phyloP scores from a whole-genome alignment of 805 yeast genomes.

The Hyphopichia homilentoma region DNA sequence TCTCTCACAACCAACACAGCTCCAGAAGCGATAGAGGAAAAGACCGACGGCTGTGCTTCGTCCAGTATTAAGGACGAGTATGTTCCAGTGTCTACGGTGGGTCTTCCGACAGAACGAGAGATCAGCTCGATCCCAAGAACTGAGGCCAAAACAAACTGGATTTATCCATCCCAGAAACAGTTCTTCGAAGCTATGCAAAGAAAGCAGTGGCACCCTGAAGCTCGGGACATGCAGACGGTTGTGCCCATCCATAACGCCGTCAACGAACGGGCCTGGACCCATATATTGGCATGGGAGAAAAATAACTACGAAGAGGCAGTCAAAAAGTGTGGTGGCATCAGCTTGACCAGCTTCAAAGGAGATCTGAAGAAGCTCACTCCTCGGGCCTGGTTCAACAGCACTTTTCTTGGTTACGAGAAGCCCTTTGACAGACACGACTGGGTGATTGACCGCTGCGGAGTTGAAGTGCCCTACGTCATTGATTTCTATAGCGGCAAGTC shows the following conservation, averaged over 20 bases:
- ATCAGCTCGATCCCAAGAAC: conserved; percentile 82
- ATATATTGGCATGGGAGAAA: conserved; percentile 79
- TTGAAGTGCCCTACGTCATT: conserved; percentile 80
- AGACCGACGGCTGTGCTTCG: conserved; percentile 41
- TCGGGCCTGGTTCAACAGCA: conserved; percentile 66
- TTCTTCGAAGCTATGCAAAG: conserved; percentile 92
- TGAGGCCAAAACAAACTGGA: conserved; percentile 64
- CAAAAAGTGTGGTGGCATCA: conserved; percentile 72
- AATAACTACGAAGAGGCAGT: conserved; percentile 46
- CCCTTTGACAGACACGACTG: conserved; percentile 98
- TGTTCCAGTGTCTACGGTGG: conserved; percentile 20
- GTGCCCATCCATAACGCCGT: conserved; percentile 94
- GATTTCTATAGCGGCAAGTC: conserved; percentile 71
- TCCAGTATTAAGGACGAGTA: conserved; percentile 31
- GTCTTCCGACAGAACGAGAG: conserved; percentile 70
- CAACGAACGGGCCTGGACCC: conserved; percentile 89
- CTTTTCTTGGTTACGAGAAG: conserved; percentile 61
- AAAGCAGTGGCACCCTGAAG: conserved; percentile 81
- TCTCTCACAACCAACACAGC: conserved; percentile 21
- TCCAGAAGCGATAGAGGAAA: conserved; percentile 40
- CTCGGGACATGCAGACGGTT: conserved; percentile 79
- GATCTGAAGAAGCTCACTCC: conserved; percentile 85
- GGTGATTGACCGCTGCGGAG: conserved; percentile 84
- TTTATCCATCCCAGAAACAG: conserved; percentile 93
- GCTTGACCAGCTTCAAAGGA: conserved; percentile 83